Base-by-base conservation (phyloP, 106 monocot species). In the Posidonia australis region DNA sequence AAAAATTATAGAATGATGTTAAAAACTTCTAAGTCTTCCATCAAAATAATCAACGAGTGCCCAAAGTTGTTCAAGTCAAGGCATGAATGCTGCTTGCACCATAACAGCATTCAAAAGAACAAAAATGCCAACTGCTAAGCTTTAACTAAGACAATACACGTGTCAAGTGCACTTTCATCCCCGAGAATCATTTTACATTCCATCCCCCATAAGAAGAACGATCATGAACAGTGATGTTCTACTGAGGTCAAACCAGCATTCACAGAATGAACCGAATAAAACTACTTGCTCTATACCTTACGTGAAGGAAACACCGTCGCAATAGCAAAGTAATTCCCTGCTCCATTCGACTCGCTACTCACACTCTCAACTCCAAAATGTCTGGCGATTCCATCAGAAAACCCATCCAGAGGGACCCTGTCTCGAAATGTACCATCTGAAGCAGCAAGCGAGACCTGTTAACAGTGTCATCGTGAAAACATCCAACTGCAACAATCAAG, bases 281-380 rank as follows among this genome's bases (percentile, higher is more conserved):
- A 9, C 20, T 25, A 65, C 26, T 44, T 26, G 29, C 3, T 30
- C 11, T 22, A 51, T 72, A 88, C 93, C 88, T 85, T 79, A 51
- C 46, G 57, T 56, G 83, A 88, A 72, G 81, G 67, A 47, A 68
- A 77, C 24, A 84, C 79, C 23, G 63, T 81, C 27, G 93, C 93
- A 41, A 89, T 70, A 23, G 89, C 77, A 73, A 94, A 89, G 68
- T 81, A 81, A 27, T 17, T 75, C 18, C 89, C 93, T 19, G 56
- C 56, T 62, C 57, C 62, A 49, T 46, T 62, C 17, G 28, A 32
- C 13, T 41, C 24, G 23, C 36, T 43, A 57, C 64, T 71, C 55
- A 41, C 73, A 66, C 17, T 26, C 54, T 81, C 73, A 45, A 82
- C 23, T 36, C 76, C 70, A 49, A 76, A 77, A 65, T 58, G 44